Evolutionary conservation across 129 eudicot genomes (phyloP).

Genomic region (Chrysanthemum makinoi): DNA sequence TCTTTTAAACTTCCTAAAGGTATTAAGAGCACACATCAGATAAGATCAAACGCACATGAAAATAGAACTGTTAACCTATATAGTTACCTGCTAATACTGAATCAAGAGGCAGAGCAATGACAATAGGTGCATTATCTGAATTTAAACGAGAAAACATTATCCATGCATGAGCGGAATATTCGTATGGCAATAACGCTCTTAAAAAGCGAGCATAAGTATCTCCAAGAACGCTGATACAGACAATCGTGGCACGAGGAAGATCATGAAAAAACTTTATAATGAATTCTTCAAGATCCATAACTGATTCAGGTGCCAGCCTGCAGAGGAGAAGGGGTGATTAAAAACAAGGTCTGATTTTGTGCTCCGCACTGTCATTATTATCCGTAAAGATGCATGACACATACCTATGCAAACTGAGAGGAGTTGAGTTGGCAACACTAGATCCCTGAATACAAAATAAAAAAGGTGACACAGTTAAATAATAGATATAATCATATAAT

Average conservation of each 20-base stretch:
- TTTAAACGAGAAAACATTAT: constrained; percentile 69
- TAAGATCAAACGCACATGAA: constrained; percentile 12
- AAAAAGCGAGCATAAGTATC: constrained; percentile 52
- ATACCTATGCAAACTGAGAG: constrained; percentile 50
- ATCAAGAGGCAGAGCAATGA: constrained; percentile 56
- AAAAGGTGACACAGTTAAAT: constrained; percentile 3
- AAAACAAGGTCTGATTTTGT: constrained; percentile 10
- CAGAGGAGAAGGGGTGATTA: constrained; percentile 14
- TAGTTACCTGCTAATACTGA: constrained; percentile 52
- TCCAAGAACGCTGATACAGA: constrained; percentile 72
- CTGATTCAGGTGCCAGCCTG: constrained; percentile 59
- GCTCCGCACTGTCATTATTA: background rate
- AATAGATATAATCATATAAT: background rate
- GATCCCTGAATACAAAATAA: constrained; percentile 37
- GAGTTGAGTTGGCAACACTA: constrained; percentile 30
- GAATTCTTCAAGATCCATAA: constrained; percentile 38
- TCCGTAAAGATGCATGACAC: constrained; percentile 4
- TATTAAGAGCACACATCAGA: constrained; percentile 21
- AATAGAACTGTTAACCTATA: background rate
- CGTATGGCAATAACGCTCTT: constrained; percentile 39
- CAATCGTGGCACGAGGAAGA: constrained; percentile 59
- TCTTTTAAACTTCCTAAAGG: constrained; percentile 42
- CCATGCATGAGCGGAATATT: constrained; percentile 54
- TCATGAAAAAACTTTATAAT: constrained; percentile 46
- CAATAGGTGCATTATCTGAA: constrained; percentile 58